A percentile compares a stretch with the other conserved stretches of the same genome.
phyloP scores from a whole-genome alignment of 2,329 filamentous ascomycete genomes.

The Colletotrichum sp. region DNA sequence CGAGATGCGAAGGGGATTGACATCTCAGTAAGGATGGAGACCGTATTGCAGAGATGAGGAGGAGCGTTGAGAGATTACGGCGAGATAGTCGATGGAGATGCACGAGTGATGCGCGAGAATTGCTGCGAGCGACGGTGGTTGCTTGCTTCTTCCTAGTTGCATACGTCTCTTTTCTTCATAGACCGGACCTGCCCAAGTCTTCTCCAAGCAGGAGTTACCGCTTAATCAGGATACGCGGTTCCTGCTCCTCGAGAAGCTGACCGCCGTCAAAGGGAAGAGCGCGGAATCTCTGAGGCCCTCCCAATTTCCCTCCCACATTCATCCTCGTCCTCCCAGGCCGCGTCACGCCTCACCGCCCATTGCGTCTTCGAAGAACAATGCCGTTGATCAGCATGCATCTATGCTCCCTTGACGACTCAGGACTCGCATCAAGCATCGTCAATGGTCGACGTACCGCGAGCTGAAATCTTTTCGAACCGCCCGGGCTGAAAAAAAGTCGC shows the following conservation, averaged over 20 bases:
- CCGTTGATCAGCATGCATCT: neutral
- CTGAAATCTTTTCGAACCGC: neutral
- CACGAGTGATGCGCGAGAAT: neutral
- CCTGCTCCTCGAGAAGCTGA: neutral
- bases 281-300: neutral
- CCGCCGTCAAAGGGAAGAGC: neutral
- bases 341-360: neutral
- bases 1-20: neutral
- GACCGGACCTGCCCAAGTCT: neutral
- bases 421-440: neutral
- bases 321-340: neutral
- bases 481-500: neutral
- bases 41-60: neutral
- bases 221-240: neutral
- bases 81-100: neutral
- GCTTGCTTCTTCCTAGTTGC: neutral
- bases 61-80: neutral
- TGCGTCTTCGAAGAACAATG: neutral
- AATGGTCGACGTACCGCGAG: neutral
- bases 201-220: neutral
- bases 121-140: neutral
- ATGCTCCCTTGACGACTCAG: neutral
- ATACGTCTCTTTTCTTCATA: neutral
- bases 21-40: neutral
- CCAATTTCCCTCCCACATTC: neutral